Evolutionary conservation across 768 basidiomycete species (phyloP).

Genomic region (Macrolepiota albuminosa): DNA sequence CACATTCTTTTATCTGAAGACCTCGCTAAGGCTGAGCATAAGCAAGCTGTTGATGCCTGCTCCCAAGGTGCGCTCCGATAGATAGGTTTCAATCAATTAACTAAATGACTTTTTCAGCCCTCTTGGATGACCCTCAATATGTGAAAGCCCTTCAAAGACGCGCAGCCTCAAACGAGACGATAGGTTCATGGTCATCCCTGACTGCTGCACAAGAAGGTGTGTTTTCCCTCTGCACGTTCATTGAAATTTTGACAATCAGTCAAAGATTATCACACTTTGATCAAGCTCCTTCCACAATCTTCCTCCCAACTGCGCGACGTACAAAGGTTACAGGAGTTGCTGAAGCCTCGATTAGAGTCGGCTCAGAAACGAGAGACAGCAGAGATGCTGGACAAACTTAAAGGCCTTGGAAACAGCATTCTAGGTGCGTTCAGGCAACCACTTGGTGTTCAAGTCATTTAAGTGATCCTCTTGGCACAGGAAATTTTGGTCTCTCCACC

Average conservation of each 20-base stretch:
- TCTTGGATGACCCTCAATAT: slow-evolving; percentile 83
- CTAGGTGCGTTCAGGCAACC: slow-evolving; percentile 51
- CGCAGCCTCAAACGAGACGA: slow-evolving; percentile 77
- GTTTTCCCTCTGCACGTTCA: background rate
- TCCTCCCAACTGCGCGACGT: slow-evolving; percentile 47
- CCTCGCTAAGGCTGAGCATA: slow-evolving; percentile 60
- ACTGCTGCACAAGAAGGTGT: slow-evolving; percentile 81
- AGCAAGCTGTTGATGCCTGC: slow-evolving; percentile 77
- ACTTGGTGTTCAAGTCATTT: background rate
- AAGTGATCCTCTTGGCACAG: slow-evolving; percentile 30
- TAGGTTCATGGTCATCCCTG: slow-evolving; percentile 82
- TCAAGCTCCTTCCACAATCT: slow-evolving; percentile 53
- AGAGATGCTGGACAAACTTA: slow-evolving; percentile 92
- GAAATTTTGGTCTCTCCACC: slow-evolving; percentile 90
- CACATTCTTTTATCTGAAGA: slow-evolving; percentile 3
- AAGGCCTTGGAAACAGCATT: slow-evolving; percentile 86
- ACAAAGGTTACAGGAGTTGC: slow-evolving; percentile 39
- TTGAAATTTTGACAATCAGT: background rate
- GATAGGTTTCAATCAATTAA: slow-evolving; percentile 2
- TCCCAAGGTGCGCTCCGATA: slow-evolving; percentile 50
- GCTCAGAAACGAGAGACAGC: slow-evolving; percentile 83
- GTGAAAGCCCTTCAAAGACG: slow-evolving; percentile 86
- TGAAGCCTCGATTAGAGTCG: slow-evolving; percentile 67
- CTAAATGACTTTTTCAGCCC: slow-evolving; percentile 26
- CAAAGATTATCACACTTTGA: slow-evolving; percentile 75